Conservation (phyloP, 495 filamentous ascomycete genomes). For the Podospora conica region DNA sequence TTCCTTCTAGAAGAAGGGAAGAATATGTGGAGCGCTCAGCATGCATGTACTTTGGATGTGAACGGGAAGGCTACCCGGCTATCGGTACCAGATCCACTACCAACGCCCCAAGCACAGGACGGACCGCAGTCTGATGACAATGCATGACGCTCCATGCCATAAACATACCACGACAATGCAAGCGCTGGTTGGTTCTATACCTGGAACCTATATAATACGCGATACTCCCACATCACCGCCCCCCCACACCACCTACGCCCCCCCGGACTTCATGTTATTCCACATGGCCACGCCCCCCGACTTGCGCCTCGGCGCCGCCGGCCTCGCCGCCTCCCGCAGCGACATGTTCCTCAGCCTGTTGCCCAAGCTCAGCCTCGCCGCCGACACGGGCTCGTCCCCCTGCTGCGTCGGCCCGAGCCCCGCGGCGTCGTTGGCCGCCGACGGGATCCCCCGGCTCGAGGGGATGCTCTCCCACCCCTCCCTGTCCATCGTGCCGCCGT, state of each 20-base stretch:
- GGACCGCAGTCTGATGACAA: background rate
- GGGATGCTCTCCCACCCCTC: constrained; percentile 33
- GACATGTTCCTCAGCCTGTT: constrained; percentile 38
- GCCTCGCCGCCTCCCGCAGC: constrained; percentile 25
- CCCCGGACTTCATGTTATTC: constrained; percentile 19
- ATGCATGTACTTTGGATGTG: no score
- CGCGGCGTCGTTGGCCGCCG: background rate
- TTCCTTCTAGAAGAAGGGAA: background rate
- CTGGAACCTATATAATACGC: background rate
- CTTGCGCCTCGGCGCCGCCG: constrained; percentile 20
- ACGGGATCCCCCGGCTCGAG: constrained; percentile 12
- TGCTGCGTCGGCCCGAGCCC: constrained; percentile 11
- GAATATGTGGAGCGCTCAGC: background rate
- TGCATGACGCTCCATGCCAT: background rate
- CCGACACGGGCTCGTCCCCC: constrained; percentile 34
- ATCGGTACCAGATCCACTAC: background rate
- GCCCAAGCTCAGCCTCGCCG: constrained; percentile 40
- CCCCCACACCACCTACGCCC: background rate
- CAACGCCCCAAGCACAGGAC: background rate
- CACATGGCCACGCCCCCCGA: constrained; percentile 22
- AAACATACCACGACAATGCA: background rate
- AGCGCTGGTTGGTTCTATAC: background rate
- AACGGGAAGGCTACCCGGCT: background rate
- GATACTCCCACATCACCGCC: background rate
- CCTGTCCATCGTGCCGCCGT: constrained; percentile 24